Evolutionary conservation across 2,329 filamentous ascomycete species (phyloP).

Genomic region (Atkinsonella hypoxylon): DNA sequence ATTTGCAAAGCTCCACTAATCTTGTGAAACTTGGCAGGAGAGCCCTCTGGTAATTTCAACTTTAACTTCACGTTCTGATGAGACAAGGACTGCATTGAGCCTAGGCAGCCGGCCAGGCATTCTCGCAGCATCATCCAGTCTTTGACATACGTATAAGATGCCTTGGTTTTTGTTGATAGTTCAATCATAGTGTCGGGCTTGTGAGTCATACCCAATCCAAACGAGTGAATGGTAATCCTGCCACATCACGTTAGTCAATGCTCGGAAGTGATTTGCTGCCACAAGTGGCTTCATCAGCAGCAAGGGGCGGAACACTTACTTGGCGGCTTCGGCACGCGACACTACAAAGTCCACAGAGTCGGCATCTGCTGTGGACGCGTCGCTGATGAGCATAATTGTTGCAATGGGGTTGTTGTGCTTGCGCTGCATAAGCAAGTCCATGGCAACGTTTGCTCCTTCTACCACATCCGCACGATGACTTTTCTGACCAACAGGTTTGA

Average conservation of each 20-base stretch:
- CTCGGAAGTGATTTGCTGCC: not conserved
- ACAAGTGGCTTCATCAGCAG: not conserved
- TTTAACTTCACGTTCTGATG: conserved; percentile 97
- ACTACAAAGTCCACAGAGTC: conserved; percentile 98
- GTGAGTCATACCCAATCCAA: conserved; percentile 90
- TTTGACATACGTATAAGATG: conserved; percentile 95
- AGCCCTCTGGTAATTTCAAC: conserved; percentile 86
- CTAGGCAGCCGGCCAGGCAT: conserved; percentile 85
- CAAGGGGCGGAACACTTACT: conserved; percentile 43
- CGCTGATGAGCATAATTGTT: conserved; percentile 92
- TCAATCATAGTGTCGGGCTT: conserved; percentile 99
- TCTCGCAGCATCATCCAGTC: conserved; percentile 99
- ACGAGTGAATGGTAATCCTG: conserved; percentile 89
- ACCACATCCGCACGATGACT: conserved; percentile 93
- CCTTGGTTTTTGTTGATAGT: conserved; percentile 87
- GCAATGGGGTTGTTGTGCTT: conserved; percentile 93
- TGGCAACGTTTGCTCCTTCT: conserved; percentile 92
- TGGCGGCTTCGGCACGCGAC: conserved; percentile 89
- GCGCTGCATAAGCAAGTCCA: conserved; percentile 96
- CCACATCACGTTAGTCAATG: not conserved
- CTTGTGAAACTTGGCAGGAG: conserved; percentile 95
- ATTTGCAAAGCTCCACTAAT: conserved; percentile 94
- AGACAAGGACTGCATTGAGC: conserved; percentile 84
- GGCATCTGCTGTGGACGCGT: conserved; percentile 85
- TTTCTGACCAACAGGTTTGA: conserved; percentile 91